Percentiles rank a stretch among this genome's conserved stretches.
These are phyloP conservation scores for Blastobotrys parvus DNA, from an alignment of 805 yeast species.

Conservation along the genomic window DNA sequence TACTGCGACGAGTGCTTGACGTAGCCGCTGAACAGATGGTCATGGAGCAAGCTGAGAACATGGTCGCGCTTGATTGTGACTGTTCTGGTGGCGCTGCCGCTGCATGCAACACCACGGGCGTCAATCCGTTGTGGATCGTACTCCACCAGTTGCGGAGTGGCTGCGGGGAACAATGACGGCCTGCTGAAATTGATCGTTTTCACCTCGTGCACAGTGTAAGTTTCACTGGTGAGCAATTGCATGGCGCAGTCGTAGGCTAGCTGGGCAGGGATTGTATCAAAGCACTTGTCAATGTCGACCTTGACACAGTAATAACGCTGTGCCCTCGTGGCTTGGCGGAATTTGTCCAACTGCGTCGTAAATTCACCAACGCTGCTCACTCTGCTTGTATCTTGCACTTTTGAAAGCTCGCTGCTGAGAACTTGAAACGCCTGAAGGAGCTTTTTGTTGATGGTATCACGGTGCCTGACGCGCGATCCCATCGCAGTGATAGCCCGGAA, in stretches of 20 bases:
- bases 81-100: background rate
- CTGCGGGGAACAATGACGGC: background rate
- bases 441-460: background rate
- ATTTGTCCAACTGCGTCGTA: slow-evolving; percentile 32
- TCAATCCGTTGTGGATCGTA: background rate
- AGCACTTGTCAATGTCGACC: slow-evolving; percentile 72
- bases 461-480: background rate
- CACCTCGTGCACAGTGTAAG: slow-evolving; percentile 10
- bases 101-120: background rate
- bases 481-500: background rate
- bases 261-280: slow-evolving; percentile 46
- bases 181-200: background rate
- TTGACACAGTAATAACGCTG: slow-evolving; percentile 42
- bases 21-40: slow-evolving; percentile 46
- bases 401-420: background rate
- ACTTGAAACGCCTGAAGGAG: background rate
- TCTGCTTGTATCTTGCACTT: slow-evolving; percentile 8
- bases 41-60: slow-evolving; percentile 24
- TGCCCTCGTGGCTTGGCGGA: slow-evolving; percentile 23
- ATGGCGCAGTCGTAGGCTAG: slow-evolving; percentile 11
- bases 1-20: slow-evolving; percentile 29
- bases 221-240: slow-evolving; percentile 7
- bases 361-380: slow-evolving; percentile 37
- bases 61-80: background rate
- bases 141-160: too few species aligned